Conservation (phyloP, 1,284 basidiomycete genomes). For the Psilocybe mexicana region DNA sequence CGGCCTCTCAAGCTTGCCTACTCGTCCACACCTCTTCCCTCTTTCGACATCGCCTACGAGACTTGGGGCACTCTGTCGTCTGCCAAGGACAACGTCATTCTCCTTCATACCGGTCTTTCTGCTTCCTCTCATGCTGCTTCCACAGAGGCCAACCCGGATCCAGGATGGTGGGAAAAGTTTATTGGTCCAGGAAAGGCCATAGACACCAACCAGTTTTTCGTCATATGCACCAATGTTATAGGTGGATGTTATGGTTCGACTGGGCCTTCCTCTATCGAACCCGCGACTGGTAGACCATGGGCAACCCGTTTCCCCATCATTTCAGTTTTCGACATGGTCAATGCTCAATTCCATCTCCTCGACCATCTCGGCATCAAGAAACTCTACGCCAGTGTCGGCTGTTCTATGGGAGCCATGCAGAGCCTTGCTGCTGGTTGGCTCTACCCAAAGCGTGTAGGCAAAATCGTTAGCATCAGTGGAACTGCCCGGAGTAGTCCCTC, state of each 20-base stretch:
- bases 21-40: slow-evolving; percentile 60
- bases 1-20: slow-evolving; percentile 76
- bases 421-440: slow-evolving; percentile 95
- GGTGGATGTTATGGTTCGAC: slow-evolving; percentile 98
- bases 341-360: slow-evolving; percentile 87
- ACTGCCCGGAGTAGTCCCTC: slow-evolving; percentile 90
- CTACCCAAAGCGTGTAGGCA: slow-evolving; percentile 85
- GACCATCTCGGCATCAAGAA: slow-evolving; percentile 84
- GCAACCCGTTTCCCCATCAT: slow-evolving; percentile 92
- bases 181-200: slow-evolving; percentile 94
- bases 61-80: slow-evolving; percentile 93
- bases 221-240: slow-evolving; percentile 96
- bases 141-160: slow-evolving; percentile 73
- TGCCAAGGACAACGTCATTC: slow-evolving; percentile 83
- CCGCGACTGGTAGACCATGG: slow-evolving; percentile 70
- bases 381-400: slow-evolving; percentile 92
- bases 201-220: slow-evolving; percentile 91
- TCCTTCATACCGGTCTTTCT: slow-evolving; percentile 96
- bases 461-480: slow-evolving; percentile 92
- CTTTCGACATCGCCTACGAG: slow-evolving; percentile 93
- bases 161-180: slow-evolving; percentile 99
- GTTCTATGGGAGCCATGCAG: slow-evolving; percentile 98
- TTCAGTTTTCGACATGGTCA: slow-evolving; percentile 96
- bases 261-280: slow-evolving; percentile 84
- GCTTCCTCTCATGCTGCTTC: slow-evolving; percentile 96